Base-by-base conservation (phyloP, 805 yeast species). In the Suhomyces emberorum region DNA sequence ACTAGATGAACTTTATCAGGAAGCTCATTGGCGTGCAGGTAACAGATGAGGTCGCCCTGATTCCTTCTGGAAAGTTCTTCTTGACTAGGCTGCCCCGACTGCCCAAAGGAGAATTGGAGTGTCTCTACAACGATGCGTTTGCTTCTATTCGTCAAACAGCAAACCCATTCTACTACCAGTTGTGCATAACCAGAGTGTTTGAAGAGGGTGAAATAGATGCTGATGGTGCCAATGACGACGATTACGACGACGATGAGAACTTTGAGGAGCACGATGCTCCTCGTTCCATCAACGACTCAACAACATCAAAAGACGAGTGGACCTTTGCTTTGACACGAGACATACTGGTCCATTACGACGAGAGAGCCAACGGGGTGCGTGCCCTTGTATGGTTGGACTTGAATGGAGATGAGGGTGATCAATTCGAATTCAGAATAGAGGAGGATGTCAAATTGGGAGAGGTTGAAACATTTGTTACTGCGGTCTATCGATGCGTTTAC, bases 71-170 rank as follows among this genome's bases (percentile, higher is more conserved):
- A 3, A 82, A 81, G 60, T 70, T 91, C 31, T 84, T 71, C 52
- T 68, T 91, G 30, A 72, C 83, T 12, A 68, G 98, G 32, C 72
- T 85, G 1, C 83, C 85, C 4, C 72, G 70, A 15, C 85, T 95
- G 2, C 96, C 96, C 9, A 87, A 88, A 55, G 89, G 96, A 7
- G 88, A 80, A 17, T 68, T 79, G 23, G 97, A 93, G 59, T 83
- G 89, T 50, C 68, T 88, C 15, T 89, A 79, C 59, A 81, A 78
- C 41, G 95, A 87, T 48, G 89, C 95, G 2, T 78, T 79, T 25
- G 79, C 91, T 10, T 65, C 81, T 2, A 79, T 91, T 32, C 70
- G 87, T 27, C 78, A 77, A 41, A 79, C 89, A 1, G 69, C 84
- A 3, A 72, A 78, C 5, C 81, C 81, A 10, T 83, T 63, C 51